Conservation (phyloP, 345 rosid genomes). For the Chamaenerion angustifolium region DNA sequence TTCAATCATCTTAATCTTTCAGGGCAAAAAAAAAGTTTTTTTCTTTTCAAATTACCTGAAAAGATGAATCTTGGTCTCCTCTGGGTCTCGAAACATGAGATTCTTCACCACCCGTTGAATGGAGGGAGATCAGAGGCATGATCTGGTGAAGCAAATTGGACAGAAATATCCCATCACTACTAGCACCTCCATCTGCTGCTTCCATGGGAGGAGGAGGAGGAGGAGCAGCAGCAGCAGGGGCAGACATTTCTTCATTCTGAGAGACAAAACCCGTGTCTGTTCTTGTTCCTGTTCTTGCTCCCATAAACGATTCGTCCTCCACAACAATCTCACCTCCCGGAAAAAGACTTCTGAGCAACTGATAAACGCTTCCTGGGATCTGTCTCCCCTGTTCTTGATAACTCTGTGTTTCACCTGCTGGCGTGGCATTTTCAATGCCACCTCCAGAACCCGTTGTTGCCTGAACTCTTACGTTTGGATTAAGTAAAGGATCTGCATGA, state of each 20-base stretch:
- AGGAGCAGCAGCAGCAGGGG: constrained; percentile 7
- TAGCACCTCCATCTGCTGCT: constrained; percentile 24
- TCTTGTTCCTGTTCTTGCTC: constrained; percentile 17
- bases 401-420: constrained; percentile 26
- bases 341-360: constrained; percentile 35
- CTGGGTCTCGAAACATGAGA: constrained; percentile 6
- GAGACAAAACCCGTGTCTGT: constrained; percentile 11
- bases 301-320: constrained; percentile 23
- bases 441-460: constrained; percentile 24
- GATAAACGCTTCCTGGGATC: constrained; percentile 28
- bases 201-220: background rate
- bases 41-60: constrained; percentile 2
- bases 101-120: constrained; percentile 18
- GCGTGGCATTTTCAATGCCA: constrained; percentile 22
- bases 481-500: constrained; percentile 20
- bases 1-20: constrained; percentile 4
- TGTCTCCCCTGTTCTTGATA: constrained; percentile 36
- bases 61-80: constrained; percentile 14
- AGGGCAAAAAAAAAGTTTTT: too few relatives aligned
- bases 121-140: constrained; percentile 43
- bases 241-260: constrained; percentile 9
- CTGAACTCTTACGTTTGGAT: constrained; percentile 20
- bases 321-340: constrained; percentile 46
- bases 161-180: constrained; percentile 45
- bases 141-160: constrained; percentile 55